Percentiles rank a stretch among this genome's conserved stretches.
Conservation (phyloP, 2,329 filamentous ascomycete species). For the Microdochium nivale region DNA sequence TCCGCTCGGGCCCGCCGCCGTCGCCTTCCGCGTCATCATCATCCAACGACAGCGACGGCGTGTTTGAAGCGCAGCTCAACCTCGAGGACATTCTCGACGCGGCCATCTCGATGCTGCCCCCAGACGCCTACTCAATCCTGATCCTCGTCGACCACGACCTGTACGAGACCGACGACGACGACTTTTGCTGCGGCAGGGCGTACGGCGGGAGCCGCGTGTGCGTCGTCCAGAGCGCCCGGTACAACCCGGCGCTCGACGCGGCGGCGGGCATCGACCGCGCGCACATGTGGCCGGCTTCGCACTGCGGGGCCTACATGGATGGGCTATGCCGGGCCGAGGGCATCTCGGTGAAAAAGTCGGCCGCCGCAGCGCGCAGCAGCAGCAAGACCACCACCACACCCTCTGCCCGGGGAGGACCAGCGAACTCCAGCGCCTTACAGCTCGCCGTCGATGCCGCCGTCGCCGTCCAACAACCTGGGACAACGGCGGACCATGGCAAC, state of each 20-base stretch:
- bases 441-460: too few species aligned
- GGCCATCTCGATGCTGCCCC: slow-evolving; percentile 41
- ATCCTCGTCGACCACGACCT: slow-evolving; percentile 53
- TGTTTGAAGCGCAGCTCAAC: slow-evolving; percentile 45
- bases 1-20: slow-evolving; percentile 35
- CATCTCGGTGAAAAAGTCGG: background rate
- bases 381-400: too few species aligned
- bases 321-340: slow-evolving; percentile 18
- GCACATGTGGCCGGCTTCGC: slow-evolving; percentile 58
- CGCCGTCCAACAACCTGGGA: too few species aligned
- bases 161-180: slow-evolving; percentile 56
- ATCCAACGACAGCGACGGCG: too few species aligned
- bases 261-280: slow-evolving; percentile 26
- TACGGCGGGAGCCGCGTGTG: slow-evolving; percentile 56
- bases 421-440: too few species aligned
- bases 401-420: too few species aligned
- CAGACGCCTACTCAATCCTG: slow-evolving; percentile 49
- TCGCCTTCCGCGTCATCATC: too few species aligned
- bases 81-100: slow-evolving; percentile 53
- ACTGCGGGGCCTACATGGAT: slow-evolving; percentile 47
- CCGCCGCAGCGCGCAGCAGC: slow-evolving; percentile 7
- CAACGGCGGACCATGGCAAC: too few species aligned
- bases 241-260: slow-evolving; percentile 42
- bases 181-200: slow-evolving; percentile 58
- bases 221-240: slow-evolving; percentile 53